Evolutionary conservation across 768 basidiomycete genomes (phyloP), one percentile per base, ranked within the genome.

Genomic region (Boletus edulis): DNA sequence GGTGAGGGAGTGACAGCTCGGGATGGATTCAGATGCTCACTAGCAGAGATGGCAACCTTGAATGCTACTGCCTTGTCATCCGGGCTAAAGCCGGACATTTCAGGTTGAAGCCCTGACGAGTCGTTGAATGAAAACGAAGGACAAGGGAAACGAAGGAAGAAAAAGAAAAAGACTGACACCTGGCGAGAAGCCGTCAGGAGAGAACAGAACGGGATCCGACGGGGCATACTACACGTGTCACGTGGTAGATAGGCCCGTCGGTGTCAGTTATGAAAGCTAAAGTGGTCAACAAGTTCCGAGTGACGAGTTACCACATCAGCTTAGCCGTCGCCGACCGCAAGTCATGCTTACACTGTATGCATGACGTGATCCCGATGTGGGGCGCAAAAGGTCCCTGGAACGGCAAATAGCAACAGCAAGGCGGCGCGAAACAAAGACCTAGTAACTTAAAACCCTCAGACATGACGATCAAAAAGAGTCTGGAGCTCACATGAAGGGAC

Each of bases 31-130:
- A 17, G 20, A 31, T 32, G 49, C 63, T 27, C 40, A 63, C 65
- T 59, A 24, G 58, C 48, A 37, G 57, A 56, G 17, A 66, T 49
- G 13, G 35, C 50, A 13, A 64, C 52, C 6, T 35, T 53, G 41
- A 24, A 31, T 24, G 63, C 57, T 4, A 51, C 32, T 2, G 3
- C 38, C 40, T 40, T 34, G 40, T 56, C 35, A 15, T 45, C 32
- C 6, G 42, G 47, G 4, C 15, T 38, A 46, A 32, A n/a, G 1
- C 38, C 32, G 8, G 22, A 5, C 56, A 57, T 60, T n/a, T 15
- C 42, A 20, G 24, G 20, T 15, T 35, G 47, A 18, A 38, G 11
- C 20, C 31, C 22, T 15, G 38, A 24, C 24, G 24, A 31, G 22
- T 20, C 4, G 39, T 12, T 11, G 6, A 29, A 5, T 29, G 24